Evolutionary conservation across 2,329 filamentous ascomycete genomes (phyloP), one percentile per base, ranked within the genome.

Genomic region (Aspergillus jensenii): DNA sequence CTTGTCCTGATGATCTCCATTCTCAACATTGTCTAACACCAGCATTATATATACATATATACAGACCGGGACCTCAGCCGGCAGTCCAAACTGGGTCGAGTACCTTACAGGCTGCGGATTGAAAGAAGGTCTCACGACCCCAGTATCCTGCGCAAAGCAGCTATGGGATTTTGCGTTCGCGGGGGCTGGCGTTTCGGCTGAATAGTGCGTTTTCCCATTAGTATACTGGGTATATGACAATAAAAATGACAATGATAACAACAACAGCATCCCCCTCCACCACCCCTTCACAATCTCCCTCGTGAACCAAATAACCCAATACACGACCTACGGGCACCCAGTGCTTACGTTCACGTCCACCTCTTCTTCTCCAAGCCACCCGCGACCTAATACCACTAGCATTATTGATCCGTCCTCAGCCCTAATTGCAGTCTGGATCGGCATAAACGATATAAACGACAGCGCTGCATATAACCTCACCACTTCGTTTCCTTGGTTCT

Each of bases 131-230:
- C 65, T 78, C 3, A 78, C 73, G 9, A 70, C 73, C 2, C 81
- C 81, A 2, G 66, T 67, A 25, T 69, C 70, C 19, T 84, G 82
- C 63, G 60, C 73, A 9, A 73, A 70, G 11, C 79, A 84, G 52
- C 72, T 85, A 0, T 85, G 82, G 82, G 78, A 84, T 56, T 84
- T 84, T 63, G 82, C 82, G 0, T 84, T 83, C 59, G 82, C 79
- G 1, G 82, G 82, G 3, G 75, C 80, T 0, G 80, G 84, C 55
- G 76, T 83, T 17, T 78, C 78, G 6, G 71, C 71, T 8, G 68
- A 74, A 56, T 76, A 73, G 74, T 77, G 59, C 59, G 70, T 52
- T 37, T 11, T 58, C n/a, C 49, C 17, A 27, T 25, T 21, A 21
- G 1, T 21, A 21, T 21, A 21, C 21, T 7, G 7, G 23, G 27